Conservation (phyloP, 768 basidiomycete species). For the Lactifluus subvellereus region DNA sequence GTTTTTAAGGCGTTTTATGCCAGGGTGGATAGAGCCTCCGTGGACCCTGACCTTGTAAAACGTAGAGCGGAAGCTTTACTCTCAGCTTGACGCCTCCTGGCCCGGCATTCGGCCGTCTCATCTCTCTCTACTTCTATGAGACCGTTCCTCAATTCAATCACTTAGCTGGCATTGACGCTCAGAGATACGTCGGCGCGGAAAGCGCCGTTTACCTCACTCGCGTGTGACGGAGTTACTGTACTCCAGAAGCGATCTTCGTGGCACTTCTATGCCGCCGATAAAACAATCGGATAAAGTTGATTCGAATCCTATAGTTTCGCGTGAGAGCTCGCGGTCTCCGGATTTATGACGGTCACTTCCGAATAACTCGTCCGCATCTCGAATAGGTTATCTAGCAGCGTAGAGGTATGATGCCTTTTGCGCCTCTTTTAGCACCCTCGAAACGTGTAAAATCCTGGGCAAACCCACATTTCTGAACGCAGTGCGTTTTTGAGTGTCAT, state of each 20-base stretch:
- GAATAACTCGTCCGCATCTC: background rate
- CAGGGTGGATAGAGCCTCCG: slow-evolving; percentile 51
- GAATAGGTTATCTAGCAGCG: background rate
- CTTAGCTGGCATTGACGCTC: background rate
- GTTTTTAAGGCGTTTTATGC: slow-evolving; percentile 62
- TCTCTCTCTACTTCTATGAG: background rate
- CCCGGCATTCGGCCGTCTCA: background rate
- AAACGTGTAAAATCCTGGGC: background rate
- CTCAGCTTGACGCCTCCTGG: slow-evolving; percentile 7
- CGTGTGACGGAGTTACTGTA: background rate
- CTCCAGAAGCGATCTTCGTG: background rate
- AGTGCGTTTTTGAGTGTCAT: background rate
- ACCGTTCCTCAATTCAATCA: background rate
- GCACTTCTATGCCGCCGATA: background rate
- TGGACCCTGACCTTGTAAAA: slow-evolving; percentile 54
- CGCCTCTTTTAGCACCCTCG: background rate
- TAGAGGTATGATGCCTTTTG: background rate
- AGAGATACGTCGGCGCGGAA: background rate
- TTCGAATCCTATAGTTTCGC: background rate
- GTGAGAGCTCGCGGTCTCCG: background rate
- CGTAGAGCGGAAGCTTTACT: slow-evolving; percentile 42
- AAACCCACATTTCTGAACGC: background rate
- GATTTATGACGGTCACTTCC: slow-evolving; percentile 6
- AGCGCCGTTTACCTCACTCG: background rate
- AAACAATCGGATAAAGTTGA: background rate